Base-by-base conservation (phyloP, 2,329 filamentous ascomycete species). In the Ceratocystis papillata region DNA sequence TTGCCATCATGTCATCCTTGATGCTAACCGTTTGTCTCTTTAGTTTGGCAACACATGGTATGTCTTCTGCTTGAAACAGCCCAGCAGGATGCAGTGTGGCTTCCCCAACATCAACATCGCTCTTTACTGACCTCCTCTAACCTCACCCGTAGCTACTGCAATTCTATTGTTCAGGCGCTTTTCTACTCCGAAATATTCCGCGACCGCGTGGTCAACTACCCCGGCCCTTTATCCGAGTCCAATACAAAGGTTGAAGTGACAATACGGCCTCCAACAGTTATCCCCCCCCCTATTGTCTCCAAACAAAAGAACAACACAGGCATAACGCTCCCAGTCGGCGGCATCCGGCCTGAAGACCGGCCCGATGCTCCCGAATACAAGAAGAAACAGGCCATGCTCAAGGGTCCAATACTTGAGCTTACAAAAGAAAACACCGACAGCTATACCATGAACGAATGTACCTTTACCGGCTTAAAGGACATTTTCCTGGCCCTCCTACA, bases 21-120 rank as follows among this genome's bases (percentile, higher is more conserved):
- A 64, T 70, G 71, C 79, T 80, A 72, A 80, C 74, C 57, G 62
- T 5, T 20, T 37, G 46, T 63, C 44, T 63, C 15, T 28, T 67
- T 76, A 96, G 91, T 96, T 96, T 78, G 93, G 93, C 74, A 97
- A 96, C 74, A 97, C 93, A 75, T 97, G 93, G 92, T 96, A 87
- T 73, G 78, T 71, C 59, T 53, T 57, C 48, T 41, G n/a, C 37
- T 46, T 46, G 10, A 53, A 53, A n/a, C n/a, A 17, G 17, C 17
- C 17, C 20, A n/a, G 33, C 6, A 37, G 17, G 15, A 20, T 37
- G 33, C 55, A 8, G n/a, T 37, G 15, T 41, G 37, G 37, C 37
- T 41, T n/a, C 20, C 55, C 55, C n/a, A 28, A 20, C 20, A 15
- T 25, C 20, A 20, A 37, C 48, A n/a, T 37, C 30, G 20, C 8